Base-by-base conservation (phyloP, 192 early-diverging fungal species). In the Entrophospora sp. region DNA sequence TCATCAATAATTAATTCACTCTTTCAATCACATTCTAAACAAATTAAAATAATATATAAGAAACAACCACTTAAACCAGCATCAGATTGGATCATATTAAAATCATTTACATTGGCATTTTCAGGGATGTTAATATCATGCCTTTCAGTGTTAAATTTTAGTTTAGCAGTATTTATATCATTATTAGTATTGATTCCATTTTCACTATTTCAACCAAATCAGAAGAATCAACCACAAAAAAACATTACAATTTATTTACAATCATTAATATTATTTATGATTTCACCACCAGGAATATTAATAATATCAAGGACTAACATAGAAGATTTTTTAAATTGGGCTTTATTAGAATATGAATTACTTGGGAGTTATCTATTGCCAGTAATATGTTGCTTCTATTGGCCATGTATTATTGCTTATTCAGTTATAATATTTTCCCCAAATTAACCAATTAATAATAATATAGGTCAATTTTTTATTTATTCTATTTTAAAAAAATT, bases 131-230 rank as follows among this genome's bases (percentile, higher is more conserved):
- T 78, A 3, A 78, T 88, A 25, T 83, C 85, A 2, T 83, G 82
- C 6, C 71, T 89, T 3, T 86, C 87, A 0, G 77, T 86, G 4
- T 76, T 89, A 38, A 91, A 91, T 70, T 87, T 89, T 68, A 88
- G 85, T 68, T 60, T 89, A 55, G 87, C 84, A 0, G 78, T 88
- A 4, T 71, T 66, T 14, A 69, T 81, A 35, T 86, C 83, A 56
- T 71, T 79, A 5, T 57, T 84, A 16, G 77, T 81, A 5, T 77
- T 83, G 1, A 68, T 88, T 12, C 89, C 89, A 5, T 81, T 84
- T 66, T 68, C 81, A 51, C 46, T 83, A 5, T 82, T 87, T 45
- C 74, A 80, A 13, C 76, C 80, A 36, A 74, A 70, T 13, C 25
- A 28, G 4, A 51, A 34, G 22, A 27, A 37, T 3, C 30, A 20